Evolutionary conservation across 352 stramenopile species (phyloP).

Genomic region (Phytophthora cajani): DNA sequence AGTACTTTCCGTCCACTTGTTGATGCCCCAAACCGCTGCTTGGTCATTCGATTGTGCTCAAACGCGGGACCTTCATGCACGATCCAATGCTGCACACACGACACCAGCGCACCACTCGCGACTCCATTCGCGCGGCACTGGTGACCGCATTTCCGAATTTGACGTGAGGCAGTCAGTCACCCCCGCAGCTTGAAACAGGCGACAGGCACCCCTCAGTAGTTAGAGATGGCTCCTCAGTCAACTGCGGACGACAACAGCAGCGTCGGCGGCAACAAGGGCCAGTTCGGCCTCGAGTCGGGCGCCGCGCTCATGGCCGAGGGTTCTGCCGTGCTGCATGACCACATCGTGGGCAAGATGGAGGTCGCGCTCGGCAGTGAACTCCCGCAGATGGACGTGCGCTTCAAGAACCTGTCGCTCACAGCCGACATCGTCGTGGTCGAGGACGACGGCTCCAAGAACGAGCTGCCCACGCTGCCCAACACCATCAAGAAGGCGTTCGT

Average conservation of each 20-base stretch:
- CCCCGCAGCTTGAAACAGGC: too few species aligned
- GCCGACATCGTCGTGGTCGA: constrained; percentile 43
- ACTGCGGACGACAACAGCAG: constrained; percentile 25
- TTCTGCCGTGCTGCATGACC: constrained; percentile 39
- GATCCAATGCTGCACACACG: background rate
- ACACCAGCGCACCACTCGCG: too few species aligned
- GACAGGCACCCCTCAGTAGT: background rate
- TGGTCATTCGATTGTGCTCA: background rate
- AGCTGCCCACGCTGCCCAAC: constrained; percentile 44
- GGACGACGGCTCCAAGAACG: constrained; percentile 13
- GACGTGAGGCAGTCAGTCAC: background rate
- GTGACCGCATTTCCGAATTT: background rate
- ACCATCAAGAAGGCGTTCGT: constrained; percentile 42
- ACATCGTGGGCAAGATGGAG: constrained; percentile 37
- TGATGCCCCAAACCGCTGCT: background rate
- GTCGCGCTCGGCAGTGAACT: constrained; percentile 35
- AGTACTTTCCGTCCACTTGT: background rate
- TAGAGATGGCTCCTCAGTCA: background rate
- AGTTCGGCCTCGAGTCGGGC: constrained; percentile 28
- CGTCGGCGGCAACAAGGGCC: constrained; percentile 29
- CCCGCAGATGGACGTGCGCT: constrained; percentile 57
- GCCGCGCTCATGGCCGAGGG: constrained; percentile 39
- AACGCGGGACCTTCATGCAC: background rate
- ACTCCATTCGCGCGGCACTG: background rate
- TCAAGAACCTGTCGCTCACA: constrained; percentile 48